Percentiles rank a stretch among this genome's conserved stretches.
Evolutionary conservation across 2,329 filamentous ascomycete species (phyloP).

Genomic region (Metarhizium humberi): DNA sequence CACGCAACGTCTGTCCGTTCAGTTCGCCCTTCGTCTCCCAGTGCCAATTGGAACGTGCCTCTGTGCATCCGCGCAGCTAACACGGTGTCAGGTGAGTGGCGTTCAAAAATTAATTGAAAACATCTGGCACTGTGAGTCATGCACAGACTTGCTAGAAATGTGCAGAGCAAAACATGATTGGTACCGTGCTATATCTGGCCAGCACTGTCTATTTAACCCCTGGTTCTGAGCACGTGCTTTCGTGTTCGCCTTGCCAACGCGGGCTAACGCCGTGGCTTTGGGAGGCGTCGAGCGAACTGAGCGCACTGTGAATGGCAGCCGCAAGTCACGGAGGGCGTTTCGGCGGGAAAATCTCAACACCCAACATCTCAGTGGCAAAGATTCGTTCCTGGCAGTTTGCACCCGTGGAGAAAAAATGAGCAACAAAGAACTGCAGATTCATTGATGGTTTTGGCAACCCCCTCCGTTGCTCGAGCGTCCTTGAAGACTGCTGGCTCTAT

Average conservation of each 20-base stretch:
- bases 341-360: neutral
- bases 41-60: constrained; percentile 10
- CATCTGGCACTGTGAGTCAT: constrained; percentile 11
- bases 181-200: neutral
- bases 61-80: constrained; percentile 14
- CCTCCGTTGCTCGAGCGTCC: neutral
- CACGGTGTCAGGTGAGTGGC: constrained; percentile 25
- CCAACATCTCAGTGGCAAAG: constrained; percentile 16
- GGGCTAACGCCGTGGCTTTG: constrained; percentile 3
- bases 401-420: neutral
- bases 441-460: neutral
- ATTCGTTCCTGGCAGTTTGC: constrained; percentile 6
- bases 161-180: neutral
- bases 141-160: constrained; percentile 1
- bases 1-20: neutral
- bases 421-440: neutral
- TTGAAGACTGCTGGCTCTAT: neutral
- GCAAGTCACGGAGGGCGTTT: constrained; percentile 7
- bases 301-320: constrained; percentile 21
- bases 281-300: constrained; percentile 7
- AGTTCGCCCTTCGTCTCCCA: constrained; percentile 6
- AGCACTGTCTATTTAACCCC: constrained; percentile 7
- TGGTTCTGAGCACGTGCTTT: constrained; percentile 19
- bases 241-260: constrained; percentile 22
- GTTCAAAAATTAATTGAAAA: neutral